Base-by-base conservation (phyloP, 225 moss, liverwort and hornwort species). In the Anthoceros angustus region DNA sequence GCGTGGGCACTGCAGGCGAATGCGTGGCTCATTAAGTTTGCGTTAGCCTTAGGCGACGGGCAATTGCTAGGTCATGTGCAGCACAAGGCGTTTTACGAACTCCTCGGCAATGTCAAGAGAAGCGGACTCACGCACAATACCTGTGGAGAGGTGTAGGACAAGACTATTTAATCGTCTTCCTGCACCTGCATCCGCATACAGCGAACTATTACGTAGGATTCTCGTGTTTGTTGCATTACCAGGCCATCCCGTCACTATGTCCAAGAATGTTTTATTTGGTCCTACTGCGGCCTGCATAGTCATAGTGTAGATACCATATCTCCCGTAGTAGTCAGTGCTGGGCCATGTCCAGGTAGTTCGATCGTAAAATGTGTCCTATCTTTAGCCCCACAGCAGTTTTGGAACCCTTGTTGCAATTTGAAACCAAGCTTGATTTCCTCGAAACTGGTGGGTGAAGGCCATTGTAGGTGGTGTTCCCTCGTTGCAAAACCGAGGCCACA, bases 221-320 rank as follows among this genome's bases (percentile, higher is more conserved):
- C 62, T 55, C 0, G 61, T 68, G 70, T 75, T 72, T 12, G 65
- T 69, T 42, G 64, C 40, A 41, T 63, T 67, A 15, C 75, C 68
- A n/a, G 70, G 75, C 43, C 67, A 76, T 9, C 76, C 73, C 20
- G 72, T 72, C 11, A 73, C 66, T 11, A 76, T 60, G 61, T 79
- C 73, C 4, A 64, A 12, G 63, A 79, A 79, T 21, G 65, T 42
- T 38, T 64, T 50, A 20, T 76, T 68, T 6, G 62, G 8, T 8
- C 55, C 55, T 15, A 55, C 6, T 9, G 1, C 4, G 10, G 55
- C 55, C 14, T 55, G 55, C 55, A 55, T 20, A 0, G 16, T 12
- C 55, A 55, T 55, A 23, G 55, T 55, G 55, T 55, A 55, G 0
- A 12, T 55, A 0, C 55, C 55, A 9, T 55, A 55, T 23, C 18